A percentile compares a stretch with the other conserved stretches of the same genome.
Conservation (phyloP, 1,284 basidiomycete species). For the Spongiforma sp. region DNA sequence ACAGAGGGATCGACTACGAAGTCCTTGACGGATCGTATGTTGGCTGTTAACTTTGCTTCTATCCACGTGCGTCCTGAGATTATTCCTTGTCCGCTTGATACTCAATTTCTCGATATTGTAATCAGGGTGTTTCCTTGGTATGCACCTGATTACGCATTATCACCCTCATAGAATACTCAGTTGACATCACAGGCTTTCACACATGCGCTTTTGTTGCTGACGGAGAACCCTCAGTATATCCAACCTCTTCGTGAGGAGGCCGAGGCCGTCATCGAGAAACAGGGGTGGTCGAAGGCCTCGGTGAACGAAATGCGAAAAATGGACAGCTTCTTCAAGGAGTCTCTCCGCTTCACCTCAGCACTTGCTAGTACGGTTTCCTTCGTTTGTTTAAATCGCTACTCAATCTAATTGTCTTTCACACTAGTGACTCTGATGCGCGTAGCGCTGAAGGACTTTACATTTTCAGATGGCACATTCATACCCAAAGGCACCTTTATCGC, state of each 20-base stretch:
- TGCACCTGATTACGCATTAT: background rate
- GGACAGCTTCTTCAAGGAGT: constrained; percentile 53
- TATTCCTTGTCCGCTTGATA: background rate
- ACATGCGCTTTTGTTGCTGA: constrained; percentile 42
- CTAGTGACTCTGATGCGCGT: background rate
- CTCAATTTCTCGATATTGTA: background rate
- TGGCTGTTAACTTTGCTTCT: constrained; percentile 45
- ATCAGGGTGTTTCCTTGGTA: constrained; percentile 15
- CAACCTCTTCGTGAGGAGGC: too few relatives aligned
- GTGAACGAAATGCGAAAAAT: constrained; percentile 46
- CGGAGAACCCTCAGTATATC: constrained; percentile 43
- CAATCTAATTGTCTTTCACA: background rate
- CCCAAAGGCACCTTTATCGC: constrained; percentile 41
- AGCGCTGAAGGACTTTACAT: constrained; percentile 38
- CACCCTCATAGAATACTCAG: background rate
- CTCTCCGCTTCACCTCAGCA: constrained; percentile 37
- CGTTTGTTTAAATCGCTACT: constrained; percentile 9
- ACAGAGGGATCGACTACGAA: constrained; percentile 35
- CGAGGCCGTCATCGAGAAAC: constrained; percentile 44
- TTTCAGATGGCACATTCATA: constrained; percentile 47
- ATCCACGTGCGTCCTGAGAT: constrained; percentile 34
- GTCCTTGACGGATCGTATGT: constrained; percentile 38
- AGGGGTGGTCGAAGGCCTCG: constrained; percentile 49
- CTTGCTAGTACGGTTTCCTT: too few relatives aligned
- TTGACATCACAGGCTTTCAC: constrained; percentile 31